These are phyloP conservation scores for Cnidoscolus chayamansa DNA, from an alignment of 441 rosid genomes.

Conservation along the genomic window DNA sequence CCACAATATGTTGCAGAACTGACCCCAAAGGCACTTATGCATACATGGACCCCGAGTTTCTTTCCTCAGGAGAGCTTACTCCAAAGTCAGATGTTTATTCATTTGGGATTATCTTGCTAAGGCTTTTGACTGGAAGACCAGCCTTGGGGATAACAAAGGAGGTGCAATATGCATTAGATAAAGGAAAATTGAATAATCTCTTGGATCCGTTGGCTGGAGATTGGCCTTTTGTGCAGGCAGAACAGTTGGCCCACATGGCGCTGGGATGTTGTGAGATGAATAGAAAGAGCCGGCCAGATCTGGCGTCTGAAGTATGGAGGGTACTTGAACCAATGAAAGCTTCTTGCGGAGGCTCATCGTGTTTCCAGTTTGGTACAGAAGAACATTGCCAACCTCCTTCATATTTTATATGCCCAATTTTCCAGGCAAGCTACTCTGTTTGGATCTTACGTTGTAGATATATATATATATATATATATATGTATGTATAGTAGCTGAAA, in stretches of 20 bases:
- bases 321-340: slow-evolving; percentile 96
- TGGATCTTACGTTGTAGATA: neutral
- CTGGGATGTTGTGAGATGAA: slow-evolving; percentile 80
- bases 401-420: slow-evolving; percentile 85
- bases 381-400: slow-evolving; percentile 67
- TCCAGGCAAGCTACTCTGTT: slow-evolving; percentile 52
- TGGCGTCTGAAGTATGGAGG: slow-evolving; percentile 78
- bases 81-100: slow-evolving; percentile 88
- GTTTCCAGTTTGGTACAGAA: slow-evolving; percentile 51
- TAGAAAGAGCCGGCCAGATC: slow-evolving; percentile 76
- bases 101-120: slow-evolving; percentile 75
- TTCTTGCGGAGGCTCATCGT: slow-evolving; percentile 66
- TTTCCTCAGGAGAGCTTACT: slow-evolving; percentile 71
- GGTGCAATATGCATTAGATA: slow-evolving; percentile 63
- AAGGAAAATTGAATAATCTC: slow-evolving; percentile 48
- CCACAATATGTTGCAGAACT: slow-evolving; percentile 45
- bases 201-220: slow-evolving; percentile 96
- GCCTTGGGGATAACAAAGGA: slow-evolving; percentile 69
- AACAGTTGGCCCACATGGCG: slow-evolving; percentile 79
- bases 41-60: slow-evolving; percentile 88
- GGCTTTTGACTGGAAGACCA: slow-evolving; percentile 73
- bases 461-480: too few relatives aligned
- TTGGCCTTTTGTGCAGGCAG: slow-evolving; percentile 97
- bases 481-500: neutral
- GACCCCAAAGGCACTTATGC: slow-evolving; percentile 65